Conservation (phyloP, 441 rosid species). For the Adansonia grandidieri region DNA sequence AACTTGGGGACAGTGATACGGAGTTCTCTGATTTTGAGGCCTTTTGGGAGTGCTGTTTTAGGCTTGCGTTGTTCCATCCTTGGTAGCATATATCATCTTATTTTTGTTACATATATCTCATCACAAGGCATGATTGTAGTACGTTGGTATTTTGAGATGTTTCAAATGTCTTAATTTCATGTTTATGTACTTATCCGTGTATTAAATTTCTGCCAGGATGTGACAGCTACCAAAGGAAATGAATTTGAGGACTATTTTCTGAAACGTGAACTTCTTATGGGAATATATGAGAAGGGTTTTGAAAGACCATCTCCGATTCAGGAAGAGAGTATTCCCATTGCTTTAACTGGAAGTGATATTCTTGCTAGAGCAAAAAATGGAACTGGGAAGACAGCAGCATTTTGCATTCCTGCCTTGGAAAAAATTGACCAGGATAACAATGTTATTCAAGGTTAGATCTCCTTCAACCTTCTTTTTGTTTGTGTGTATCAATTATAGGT, state of each 20-base stretch:
- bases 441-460: slow-evolving; percentile 78
- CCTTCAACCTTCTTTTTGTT: background rate
- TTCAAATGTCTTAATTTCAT: background rate
- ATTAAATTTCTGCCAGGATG: slow-evolving; percentile 60
- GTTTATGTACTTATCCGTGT: slow-evolving; percentile 11
- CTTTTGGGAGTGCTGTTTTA: background rate
- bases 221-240: slow-evolving; percentile 97
- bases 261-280: slow-evolving; percentile 96
- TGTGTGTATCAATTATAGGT: background rate
- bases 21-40: slow-evolving; percentile 8
- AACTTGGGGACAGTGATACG: background rate
- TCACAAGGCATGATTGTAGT: background rate
- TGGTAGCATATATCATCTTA: background rate
- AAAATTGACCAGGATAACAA: slow-evolving; percentile 95
- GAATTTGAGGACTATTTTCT: slow-evolving; percentile 97
- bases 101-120: background rate
- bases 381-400: slow-evolving; percentile 97
- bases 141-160: background rate
- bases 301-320: slow-evolving; percentile 99
- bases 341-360: slow-evolving; percentile 96
- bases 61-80: background rate
- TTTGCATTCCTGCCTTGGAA: slow-evolving; percentile 95
- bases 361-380: slow-evolving; percentile 99
- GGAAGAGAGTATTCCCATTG: slow-evolving; percentile 99
- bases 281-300: slow-evolving; percentile 97